Base-by-base conservation (phyloP, 1,284 basidiomycete genomes). In the Malassezia yamatoensis region DNA sequence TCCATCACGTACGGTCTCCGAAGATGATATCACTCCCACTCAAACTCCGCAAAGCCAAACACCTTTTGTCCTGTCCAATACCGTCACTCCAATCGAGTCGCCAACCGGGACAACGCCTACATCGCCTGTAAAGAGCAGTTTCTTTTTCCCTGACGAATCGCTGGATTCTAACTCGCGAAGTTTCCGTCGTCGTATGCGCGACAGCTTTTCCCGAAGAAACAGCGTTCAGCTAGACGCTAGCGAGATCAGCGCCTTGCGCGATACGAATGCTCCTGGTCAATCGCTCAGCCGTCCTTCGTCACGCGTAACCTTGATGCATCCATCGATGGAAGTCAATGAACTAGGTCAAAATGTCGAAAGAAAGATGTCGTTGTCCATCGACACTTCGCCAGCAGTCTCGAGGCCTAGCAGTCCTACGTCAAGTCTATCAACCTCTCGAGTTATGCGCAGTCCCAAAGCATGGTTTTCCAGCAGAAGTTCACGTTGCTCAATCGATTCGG, bases 231-330 rank as follows among this genome's bases (percentile, higher is more conserved):
- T 20, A 7, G 47, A 49, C 10, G 13, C 20, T 6, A 21, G 8
- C 36, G 47, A 49, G 20, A 15, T 39, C n/a, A n/a, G 8, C 24
- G 32, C 29, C 2, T 12, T 21, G 13, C 45, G 21, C 3, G 45
- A 49, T 16, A 33, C 18, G 21, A 20, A 18, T 10, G 4, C 20
- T 2, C 8, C 9, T 24, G 36, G 2, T 21, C 24, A 16, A n/a
- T 44, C 41, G 12, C 42, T 52, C 15, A 44, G 33, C 35, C 50
- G 42, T 8, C 40, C 42, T 37, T 33, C 16, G 16, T 52, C 50
- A n/a, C 16, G 20, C 42, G 13, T 13, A 20, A 18, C 16, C 24
- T 43, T 43, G 35, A 13, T 12, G 13, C 43, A 34, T 20, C 21
- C 21, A 20, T 24, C 43, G 15, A 18, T 20, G 11, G 13, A 16